A percentile compares a stretch with the other conserved stretches of the same genome.
Evolutionary conservation across 2,329 filamentous ascomycete species (phyloP).

Genomic region (Westerdykella ornata): DNA sequence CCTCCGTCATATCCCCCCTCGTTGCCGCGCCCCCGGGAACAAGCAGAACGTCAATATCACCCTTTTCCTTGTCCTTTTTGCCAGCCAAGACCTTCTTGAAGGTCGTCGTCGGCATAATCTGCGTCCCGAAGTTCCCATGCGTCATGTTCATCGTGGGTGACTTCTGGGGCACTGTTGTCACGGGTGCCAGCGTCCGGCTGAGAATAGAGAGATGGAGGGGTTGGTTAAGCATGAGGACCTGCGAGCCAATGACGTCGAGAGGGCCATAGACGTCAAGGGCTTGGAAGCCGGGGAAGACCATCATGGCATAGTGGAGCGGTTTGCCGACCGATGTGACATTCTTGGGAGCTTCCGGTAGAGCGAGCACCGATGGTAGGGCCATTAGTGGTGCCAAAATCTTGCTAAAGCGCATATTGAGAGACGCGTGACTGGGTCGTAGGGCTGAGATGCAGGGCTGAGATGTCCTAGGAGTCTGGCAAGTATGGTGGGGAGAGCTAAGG

Average conservation of each 20-base stretch:
- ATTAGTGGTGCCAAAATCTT: not conserved
- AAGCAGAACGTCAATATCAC: conserved; percentile 54
- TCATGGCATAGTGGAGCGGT: conserved; percentile 9
- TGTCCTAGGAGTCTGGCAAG: too few species aligned
- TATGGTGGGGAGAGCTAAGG: too few species aligned
- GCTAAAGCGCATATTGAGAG: conserved; percentile 1
- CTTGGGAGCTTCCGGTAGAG: conserved; percentile 1
- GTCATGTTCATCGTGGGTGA: conserved; percentile 5
- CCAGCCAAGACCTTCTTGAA: conserved; percentile 42
- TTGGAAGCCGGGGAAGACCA: conserved; percentile 19
- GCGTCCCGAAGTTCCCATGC: conserved; percentile 29
- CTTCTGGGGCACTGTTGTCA: conserved; percentile 13
- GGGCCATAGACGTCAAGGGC: conserved; percentile 40
- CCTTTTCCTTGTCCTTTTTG: not conserved
- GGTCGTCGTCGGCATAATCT: conserved; percentile 47
- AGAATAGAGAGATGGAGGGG: conserved; percentile 18
- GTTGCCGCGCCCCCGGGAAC: conserved; percentile 57
- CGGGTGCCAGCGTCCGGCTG: conserved; percentile 21
- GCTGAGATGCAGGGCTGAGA: too few species aligned
- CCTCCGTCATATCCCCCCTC: conserved; percentile 24
- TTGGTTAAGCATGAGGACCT: conserved; percentile 13
- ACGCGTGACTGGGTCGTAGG: too few species aligned
- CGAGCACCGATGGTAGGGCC: conserved; percentile 1
- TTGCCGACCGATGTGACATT: conserved; percentile 5
- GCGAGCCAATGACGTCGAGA: conserved; percentile 39